phyloP scores from a whole-genome alignment of 352 stramenopile genomes.

The Globisporangium solare region DNA sequence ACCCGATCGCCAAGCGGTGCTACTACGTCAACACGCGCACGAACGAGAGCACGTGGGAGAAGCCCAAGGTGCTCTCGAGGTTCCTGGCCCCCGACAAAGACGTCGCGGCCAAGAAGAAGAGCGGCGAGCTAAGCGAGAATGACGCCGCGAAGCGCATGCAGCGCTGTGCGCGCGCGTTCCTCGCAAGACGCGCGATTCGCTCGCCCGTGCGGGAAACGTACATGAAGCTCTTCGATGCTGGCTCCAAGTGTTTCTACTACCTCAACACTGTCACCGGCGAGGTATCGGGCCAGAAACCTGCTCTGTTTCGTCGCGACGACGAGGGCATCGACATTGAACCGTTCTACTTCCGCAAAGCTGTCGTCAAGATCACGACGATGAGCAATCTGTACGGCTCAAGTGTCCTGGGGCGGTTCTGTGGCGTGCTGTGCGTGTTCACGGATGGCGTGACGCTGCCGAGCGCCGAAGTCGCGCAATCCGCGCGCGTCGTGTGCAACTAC shows the following conservation, averaged over 20 bases:
- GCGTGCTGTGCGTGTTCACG: conserved; percentile 42
- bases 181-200: conserved; percentile 34
- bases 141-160: conserved; percentile 54
- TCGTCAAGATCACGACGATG: conserved; percentile 49
- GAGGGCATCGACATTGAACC: conserved; percentile 58
- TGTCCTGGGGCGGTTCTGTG: conserved; percentile 42
- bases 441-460: conserved; percentile 47
- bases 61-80: conserved; percentile 33
- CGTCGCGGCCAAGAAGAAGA: conserved; percentile 1
- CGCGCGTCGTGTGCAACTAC: conserved; percentile 54
- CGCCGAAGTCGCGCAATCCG: conserved; percentile 26
- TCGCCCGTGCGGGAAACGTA: conserved; percentile 55
- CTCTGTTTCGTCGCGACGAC: conserved; percentile 37
- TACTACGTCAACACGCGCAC: conserved; percentile 66
- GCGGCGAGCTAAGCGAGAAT: conserved; percentile 11
- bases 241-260: conserved; percentile 59
- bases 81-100: conserved; percentile 31
- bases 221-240: conserved; percentile 67
- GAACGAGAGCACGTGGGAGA: conserved; percentile 59
- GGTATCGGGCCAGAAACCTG: conserved; percentile 32
- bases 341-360: conserved; percentile 59
- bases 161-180: conserved; percentile 28
- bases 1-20: conserved; percentile 52
- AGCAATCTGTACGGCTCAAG: conserved; percentile 41
- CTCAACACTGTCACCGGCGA: conserved; percentile 51